phyloP scores from a whole-genome alignment of 352 stramenopile species.

The Pythium utonaiense region DNA sequence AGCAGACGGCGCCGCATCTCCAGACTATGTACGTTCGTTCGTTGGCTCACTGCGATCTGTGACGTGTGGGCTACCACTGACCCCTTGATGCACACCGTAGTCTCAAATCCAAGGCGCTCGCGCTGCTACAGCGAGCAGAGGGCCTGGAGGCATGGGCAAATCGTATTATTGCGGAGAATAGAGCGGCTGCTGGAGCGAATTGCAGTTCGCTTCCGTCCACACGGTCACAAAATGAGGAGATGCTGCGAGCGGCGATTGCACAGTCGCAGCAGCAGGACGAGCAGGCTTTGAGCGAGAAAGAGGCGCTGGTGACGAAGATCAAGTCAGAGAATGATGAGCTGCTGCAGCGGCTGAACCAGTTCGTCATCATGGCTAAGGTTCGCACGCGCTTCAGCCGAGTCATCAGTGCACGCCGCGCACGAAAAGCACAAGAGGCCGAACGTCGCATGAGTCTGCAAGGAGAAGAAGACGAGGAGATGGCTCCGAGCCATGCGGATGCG shows the following conservation, averaged over 20 bases:
- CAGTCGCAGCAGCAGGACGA: slow-evolving; percentile 39
- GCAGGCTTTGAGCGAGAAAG: slow-evolving; percentile 46
- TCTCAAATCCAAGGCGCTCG: slow-evolving; percentile 74
- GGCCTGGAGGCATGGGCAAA: slow-evolving; percentile 60
- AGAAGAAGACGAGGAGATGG: neutral
- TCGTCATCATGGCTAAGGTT: slow-evolving; percentile 56
- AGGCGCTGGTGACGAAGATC: slow-evolving; percentile 57
- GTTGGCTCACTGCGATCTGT: too few species aligned
- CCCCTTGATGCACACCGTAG: slow-evolving; percentile 12
- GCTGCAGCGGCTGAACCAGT: slow-evolving; percentile 56
- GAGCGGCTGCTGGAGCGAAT: neutral
- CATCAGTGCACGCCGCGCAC: slow-evolving; percentile 41
- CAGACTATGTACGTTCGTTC: slow-evolving; percentile 63
- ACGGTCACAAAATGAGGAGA: slow-evolving; percentile 19
- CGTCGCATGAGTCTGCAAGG: neutral
- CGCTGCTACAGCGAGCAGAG: slow-evolving; percentile 70
- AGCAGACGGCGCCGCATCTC: slow-evolving; percentile 52
- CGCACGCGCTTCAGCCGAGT: slow-evolving; percentile 44
- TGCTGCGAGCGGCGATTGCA: slow-evolving; percentile 41
- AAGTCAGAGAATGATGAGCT: slow-evolving; percentile 58
- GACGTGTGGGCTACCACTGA: neutral
- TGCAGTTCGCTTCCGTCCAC: neutral
- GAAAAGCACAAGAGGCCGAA: slow-evolving; percentile 36
- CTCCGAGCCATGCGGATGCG: neutral
- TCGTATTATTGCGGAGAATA: slow-evolving; percentile 33